phyloP scores from a whole-genome alignment of 2,329 filamentous ascomycete species.

The Xylariaceae sp. region DNA sequence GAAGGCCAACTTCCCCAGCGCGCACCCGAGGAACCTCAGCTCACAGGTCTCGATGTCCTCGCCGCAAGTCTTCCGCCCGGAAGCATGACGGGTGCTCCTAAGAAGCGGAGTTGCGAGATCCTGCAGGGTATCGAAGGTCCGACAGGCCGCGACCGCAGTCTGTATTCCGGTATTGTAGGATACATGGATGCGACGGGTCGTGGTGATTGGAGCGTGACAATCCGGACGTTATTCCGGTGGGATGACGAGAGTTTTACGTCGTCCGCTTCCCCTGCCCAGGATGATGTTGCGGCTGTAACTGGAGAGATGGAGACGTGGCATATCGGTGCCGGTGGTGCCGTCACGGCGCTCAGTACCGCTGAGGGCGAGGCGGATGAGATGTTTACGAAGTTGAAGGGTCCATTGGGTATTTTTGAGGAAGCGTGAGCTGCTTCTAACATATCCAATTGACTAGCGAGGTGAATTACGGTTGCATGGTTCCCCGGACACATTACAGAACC shows the following conservation, averaged over 20 bases:
- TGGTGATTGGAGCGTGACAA: conserved; percentile 88
- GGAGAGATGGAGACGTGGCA: conserved; percentile 60
- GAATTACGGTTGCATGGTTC: background rate
- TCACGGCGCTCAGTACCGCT: conserved; percentile 77
- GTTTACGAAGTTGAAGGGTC: conserved; percentile 65
- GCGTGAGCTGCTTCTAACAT: conserved; percentile 14
- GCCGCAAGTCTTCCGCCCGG: conserved; percentile 77
- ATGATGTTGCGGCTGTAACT: background rate
- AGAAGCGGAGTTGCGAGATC: conserved; percentile 85
- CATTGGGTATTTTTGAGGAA: conserved; percentile 45
- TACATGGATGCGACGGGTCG: conserved; percentile 82
- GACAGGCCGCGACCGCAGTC: conserved; percentile 53
- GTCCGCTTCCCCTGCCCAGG: background rate
- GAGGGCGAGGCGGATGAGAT: conserved; percentile 88
- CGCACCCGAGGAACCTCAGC: conserved; percentile 19
- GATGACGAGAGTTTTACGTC: conserved; percentile 47
- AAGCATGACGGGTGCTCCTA: conserved; percentile 94
- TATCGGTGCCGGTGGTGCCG: conserved; percentile 83
- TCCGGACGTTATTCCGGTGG: conserved; percentile 73
- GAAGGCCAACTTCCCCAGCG: conserved; percentile 56
- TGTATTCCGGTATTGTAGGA: conserved; percentile 86
- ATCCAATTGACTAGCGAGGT: background rate
- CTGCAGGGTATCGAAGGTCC: conserved; percentile 60
- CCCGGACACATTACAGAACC: too few relatives aligned
- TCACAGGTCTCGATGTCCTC: conserved; percentile 69